Evolutionary conservation across 805 yeast genomes (phyloP).

Genomic region (Candida parachauliodes): DNA sequence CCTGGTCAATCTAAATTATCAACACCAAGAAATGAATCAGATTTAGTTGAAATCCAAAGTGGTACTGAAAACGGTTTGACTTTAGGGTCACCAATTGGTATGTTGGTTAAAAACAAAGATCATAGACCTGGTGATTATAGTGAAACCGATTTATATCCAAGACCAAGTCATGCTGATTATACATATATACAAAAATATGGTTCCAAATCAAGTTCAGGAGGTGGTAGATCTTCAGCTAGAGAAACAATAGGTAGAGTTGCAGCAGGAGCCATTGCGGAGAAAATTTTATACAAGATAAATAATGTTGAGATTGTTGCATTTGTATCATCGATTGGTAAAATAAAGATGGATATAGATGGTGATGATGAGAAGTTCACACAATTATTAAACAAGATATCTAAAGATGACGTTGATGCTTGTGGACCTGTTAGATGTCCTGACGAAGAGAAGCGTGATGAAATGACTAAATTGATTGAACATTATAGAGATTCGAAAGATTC

Average conservation of each 20-base stretch:
- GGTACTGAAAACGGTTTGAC: constrained; percentile 92
- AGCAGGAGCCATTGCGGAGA: constrained; percentile 98
- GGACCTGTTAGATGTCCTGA: constrained; percentile 97
- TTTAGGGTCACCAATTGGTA: constrained; percentile 92
- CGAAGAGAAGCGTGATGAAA: constrained; percentile 59
- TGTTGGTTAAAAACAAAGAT: constrained; percentile 90
- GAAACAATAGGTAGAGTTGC: constrained; percentile 99
- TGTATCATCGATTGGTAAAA: constrained; percentile 86
- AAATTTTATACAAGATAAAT: constrained; percentile 62
- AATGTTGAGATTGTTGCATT: constrained; percentile 94
- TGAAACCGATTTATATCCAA: constrained; percentile 91
- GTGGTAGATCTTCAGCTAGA: constrained; percentile 96
- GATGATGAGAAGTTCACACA: constrained; percentile 60
- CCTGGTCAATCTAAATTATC: constrained; percentile 93
- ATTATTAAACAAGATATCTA: constrained; percentile 69
- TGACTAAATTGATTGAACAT: constrained; percentile 84
- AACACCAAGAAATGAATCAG: constrained; percentile 96
- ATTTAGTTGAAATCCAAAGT: constrained; percentile 85
- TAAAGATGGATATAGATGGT: constrained; percentile 73
- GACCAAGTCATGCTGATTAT: constrained; percentile 97
- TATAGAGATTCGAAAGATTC: constrained; percentile 86
- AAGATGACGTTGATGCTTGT: constrained; percentile 81
- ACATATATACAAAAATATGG: constrained; percentile 91
- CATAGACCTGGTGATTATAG: constrained; percentile 96
- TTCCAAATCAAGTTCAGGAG: constrained; percentile 90